Conservation (phyloP, 2,329 filamentous ascomycete species). For the Penicillium frequentans region DNA sequence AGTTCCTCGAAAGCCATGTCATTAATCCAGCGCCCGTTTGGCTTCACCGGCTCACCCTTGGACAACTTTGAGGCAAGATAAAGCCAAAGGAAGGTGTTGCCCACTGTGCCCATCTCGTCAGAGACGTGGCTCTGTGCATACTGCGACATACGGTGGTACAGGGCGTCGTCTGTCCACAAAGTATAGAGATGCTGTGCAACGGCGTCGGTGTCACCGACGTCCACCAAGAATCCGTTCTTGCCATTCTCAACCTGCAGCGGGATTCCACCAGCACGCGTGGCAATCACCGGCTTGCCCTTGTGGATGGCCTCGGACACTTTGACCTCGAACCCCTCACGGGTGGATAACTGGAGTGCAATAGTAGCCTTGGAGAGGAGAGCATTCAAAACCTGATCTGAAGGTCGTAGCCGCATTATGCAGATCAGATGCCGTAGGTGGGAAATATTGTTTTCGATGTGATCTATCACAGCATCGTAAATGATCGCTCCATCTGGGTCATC, state of each 20-base stretch:
- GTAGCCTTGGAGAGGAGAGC: constrained; percentile 70
- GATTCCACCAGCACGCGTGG: constrained; percentile 74
- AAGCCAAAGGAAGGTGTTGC: constrained; percentile 74
- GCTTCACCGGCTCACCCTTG: constrained; percentile 58
- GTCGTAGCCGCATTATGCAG: constrained; percentile 73
- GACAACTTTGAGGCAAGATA: constrained; percentile 70
- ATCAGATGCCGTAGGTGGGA: constrained; percentile 64
- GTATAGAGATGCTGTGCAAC: constrained; percentile 67
- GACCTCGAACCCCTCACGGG: constrained; percentile 80
- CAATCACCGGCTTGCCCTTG: constrained; percentile 76
- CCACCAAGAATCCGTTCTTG: constrained; percentile 72
- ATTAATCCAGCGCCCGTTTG: constrained; percentile 68
- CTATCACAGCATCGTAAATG: constrained; percentile 71
- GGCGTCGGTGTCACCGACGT: constrained; percentile 66
- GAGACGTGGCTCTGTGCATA: constrained; percentile 68
- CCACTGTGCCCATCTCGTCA: constrained; percentile 79
- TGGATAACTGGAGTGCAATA: constrained; percentile 76
- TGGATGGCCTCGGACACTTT: constrained; percentile 83
- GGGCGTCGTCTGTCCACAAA: constrained; percentile 64
- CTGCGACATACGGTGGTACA: constrained; percentile 66
- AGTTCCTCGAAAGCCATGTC: constrained; percentile 70
- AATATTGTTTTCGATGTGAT: constrained; percentile 64
- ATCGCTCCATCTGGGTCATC: constrained; percentile 75
- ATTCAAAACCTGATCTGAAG: constrained; percentile 79
- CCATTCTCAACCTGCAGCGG: constrained; percentile 72